Evolutionary conservation across 331 rosid genomes (phyloP).

Genomic region (Dryas integrifolia): DNA sequence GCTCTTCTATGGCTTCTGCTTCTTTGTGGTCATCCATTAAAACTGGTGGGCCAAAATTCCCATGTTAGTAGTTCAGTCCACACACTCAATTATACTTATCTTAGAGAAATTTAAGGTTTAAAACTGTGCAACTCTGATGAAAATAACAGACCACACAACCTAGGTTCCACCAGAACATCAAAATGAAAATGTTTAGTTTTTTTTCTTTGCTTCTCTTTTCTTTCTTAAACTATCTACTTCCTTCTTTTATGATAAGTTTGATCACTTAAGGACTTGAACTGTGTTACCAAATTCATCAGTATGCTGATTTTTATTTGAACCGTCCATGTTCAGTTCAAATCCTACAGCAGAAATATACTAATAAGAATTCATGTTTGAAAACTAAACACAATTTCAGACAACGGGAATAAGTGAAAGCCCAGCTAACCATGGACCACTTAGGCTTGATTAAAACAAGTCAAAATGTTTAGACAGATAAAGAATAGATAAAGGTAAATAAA

Average conservation of each 20-base stretch:
- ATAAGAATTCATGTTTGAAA: background rate
- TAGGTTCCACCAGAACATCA: background rate
- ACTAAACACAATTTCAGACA: background rate
- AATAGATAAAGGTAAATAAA: background rate
- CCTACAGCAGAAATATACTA: background rate
- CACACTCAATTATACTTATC: background rate
- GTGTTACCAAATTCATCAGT: background rate
- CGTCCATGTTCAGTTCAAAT: background rate
- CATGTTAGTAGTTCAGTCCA: conserved; percentile 33
- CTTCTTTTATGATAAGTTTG: background rate
- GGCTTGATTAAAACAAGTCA: background rate
- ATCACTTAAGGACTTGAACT: background rate
- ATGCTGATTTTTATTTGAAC: background rate
- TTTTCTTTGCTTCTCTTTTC: background rate
- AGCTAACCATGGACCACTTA: background rate
- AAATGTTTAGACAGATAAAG: background rate
- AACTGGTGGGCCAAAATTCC: conserved; percentile 51
- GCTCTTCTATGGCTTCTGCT: conserved; percentile 79
- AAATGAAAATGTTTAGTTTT: background rate
- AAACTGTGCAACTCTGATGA: background rate
- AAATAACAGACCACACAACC: background rate
- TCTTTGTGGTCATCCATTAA: conserved; percentile 93
- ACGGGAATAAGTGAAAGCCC: background rate
- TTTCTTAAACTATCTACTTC: conserved; percentile 1
- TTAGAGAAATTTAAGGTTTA: background rate